Evolutionary conservation across 2,329 filamentous ascomycete species (phyloP), one percentile per base, ranked within the genome.

Genomic region (Didymella sp.): DNA sequence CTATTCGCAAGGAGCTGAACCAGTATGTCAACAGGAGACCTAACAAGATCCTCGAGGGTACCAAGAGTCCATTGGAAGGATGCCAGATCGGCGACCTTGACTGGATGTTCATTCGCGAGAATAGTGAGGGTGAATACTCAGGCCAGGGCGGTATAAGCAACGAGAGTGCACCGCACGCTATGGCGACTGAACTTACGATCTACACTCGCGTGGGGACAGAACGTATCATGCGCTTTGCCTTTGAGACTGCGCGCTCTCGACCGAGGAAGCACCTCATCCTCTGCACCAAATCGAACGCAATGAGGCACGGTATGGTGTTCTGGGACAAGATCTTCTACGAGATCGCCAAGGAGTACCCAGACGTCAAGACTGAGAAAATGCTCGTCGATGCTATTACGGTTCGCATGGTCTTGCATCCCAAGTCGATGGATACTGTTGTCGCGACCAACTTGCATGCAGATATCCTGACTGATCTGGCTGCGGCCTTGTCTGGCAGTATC

Each of bases 11-110:
- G 48, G 81, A 85, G 33, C 81, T 90, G 42, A 87, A 89, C 59
- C 87, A 89, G 66, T 90, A 89, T 66, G 83, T 88, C 61, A 90
- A 89, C 61, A 81, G 90, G 0, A 82, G 88, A 0, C 88, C 73
- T 0, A 80, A 78, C 7, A 69, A 77, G 17, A 79, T 81, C 44
- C 62, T 81, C 3, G 70, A 72, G 5, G 79, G 79, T 15, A 79
- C 74, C 7, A 69, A 65, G 7, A 76, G 77, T 22, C 79, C 79
- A 1, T 57, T 82, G 6, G 69, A 69, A 5, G 71, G 76, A 28
- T 74, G 75, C 50, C 61, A 72, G 41, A 70, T 72, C 0, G 60
- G 63, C 5, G 74, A 80, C 59, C 70, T 82, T 1, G 78, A 82
- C 59, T 82, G 79, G 79, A 69, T 81, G 22, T 80, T 82, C 51